Base-by-base conservation (phyloP, 768 basidiomycete species). In the Amanita pallidorosea region DNA sequence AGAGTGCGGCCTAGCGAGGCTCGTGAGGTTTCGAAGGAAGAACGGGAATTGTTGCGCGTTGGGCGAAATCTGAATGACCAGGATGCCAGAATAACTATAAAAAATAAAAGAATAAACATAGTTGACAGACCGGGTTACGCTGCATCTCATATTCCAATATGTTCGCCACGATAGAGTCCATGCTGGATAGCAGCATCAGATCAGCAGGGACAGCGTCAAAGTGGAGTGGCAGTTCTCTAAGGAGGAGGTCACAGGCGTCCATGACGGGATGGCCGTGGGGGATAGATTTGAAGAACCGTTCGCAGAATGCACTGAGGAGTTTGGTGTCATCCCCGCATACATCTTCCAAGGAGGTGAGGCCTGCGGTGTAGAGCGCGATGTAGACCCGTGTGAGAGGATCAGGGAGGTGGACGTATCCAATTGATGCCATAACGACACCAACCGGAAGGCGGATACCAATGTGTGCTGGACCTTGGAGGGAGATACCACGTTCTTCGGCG, bases 331-430 rank as follows among this genome's bases (percentile, higher is more conserved):
- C 52, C 1, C 57, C 54, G n/a, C 63, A 57, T 2, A 54, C 51
- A 52, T 75, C 72, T 54, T 76, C 75, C 25, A 67, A 49, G 37
- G 57, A 67, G 43, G 65, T 63, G n/a, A 61, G 47, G 46, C 62
- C 67, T 0, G 70, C 62, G 1, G 72, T 73, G 55, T 64, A 73
- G 7, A 73, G 59, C 3, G 69, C 65, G 38, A 73, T 67, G 54
- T 65, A 61, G 7, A 69, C 59, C 43, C 60, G 59, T 1, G 61
- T 64, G 33, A 64, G 52, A 45, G 57, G 41, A 54, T 63, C 50
- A 4, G 49, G 38, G 12, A 71, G 57, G 52, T 70, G 70, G 0
- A 41, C 52, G 25, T 65, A 66, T 2, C 60, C 58, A 1, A 51
- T 61, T 7, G 50, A 47, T 17, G 61, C 59, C 40, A 66, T 68